Evolutionary conservation across 495 filamentous ascomycete species (phyloP).

Genomic region (Talaromyces adpressus): DNA sequence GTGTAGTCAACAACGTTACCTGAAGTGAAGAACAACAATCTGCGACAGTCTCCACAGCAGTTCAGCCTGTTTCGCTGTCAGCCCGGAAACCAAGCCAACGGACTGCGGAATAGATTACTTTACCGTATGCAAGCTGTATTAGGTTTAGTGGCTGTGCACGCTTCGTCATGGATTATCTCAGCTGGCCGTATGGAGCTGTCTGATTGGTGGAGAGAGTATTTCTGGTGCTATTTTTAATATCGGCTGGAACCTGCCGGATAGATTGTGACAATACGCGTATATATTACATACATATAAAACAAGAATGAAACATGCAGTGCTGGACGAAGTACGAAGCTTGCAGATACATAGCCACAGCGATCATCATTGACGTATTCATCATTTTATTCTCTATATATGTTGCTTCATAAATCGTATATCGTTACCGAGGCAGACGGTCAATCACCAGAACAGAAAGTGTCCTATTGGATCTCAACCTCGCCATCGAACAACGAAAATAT

Average conservation of each 20-base stretch:
- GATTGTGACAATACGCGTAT: neutral
- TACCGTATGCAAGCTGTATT: conserved; percentile 1
- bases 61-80: neutral
- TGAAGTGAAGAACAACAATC: neutral
- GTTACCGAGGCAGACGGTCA: neutral
- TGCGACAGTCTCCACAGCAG: neutral
- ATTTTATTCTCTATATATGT: neutral
- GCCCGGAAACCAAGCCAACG: conserved; percentile 1
- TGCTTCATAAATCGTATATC: neutral
- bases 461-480: neutral
- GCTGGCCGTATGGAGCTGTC: neutral
- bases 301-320: neutral
- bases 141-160: conserved; percentile 2
- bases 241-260: neutral
- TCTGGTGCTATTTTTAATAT: neutral
- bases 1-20: neutral
- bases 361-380: neutral
- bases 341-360: neutral
- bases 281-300: neutral
- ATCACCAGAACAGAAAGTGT: neutral
- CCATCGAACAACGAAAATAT: neutral
- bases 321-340: neutral
- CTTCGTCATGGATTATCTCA: neutral
- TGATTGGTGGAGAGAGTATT: neutral
- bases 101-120: neutral